A percentile compares a stretch with the other conserved stretches of the same genome.
Evolutionary conservation across 805 yeast genomes (phyloP).

Genomic region (Yamadazyma endophytica): DNA sequence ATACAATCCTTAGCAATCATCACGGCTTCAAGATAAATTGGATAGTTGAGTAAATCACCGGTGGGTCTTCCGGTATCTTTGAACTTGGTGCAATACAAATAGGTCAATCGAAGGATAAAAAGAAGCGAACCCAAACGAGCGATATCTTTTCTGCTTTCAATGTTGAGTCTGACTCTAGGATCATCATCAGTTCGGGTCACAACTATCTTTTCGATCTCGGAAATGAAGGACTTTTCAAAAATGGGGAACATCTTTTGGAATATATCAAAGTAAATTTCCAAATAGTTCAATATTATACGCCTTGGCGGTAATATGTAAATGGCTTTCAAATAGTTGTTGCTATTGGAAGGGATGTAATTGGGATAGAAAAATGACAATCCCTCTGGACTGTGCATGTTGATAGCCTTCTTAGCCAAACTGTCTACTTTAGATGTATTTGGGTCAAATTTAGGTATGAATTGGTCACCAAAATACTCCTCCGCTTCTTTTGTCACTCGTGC

Average conservation of each 20-base stretch:
- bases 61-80: background rate
- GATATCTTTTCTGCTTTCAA: constrained; percentile 18
- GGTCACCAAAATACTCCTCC: constrained; percentile 8
- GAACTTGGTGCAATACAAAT: constrained; percentile 17
- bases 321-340: constrained; percentile 3
- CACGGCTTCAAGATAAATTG: constrained; percentile 36
- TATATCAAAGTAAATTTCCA: constrained; percentile 56
- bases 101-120: constrained; percentile 33
- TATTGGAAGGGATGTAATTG: constrained; percentile 5
- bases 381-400: constrained; percentile 4
- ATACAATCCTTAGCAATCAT: constrained; percentile 47
- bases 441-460: constrained; percentile 8
- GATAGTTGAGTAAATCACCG: constrained; percentile 29
- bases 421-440: constrained; percentile 1
- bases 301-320: constrained; percentile 9
- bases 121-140: constrained; percentile 30
- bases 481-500: constrained; percentile 3
- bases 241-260: constrained; percentile 59
- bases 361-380: constrained; percentile 4
- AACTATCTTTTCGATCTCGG: constrained; percentile 35
- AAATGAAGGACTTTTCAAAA: constrained; percentile 45
- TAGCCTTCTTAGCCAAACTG: constrained; percentile 1
- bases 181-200: constrained; percentile 1
- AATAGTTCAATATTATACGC: constrained; percentile 42
- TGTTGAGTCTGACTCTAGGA: constrained; percentile 1